These are phyloP conservation scores for Hypoxylon rubiginosum DNA, from an alignment of 2,329 filamentous ascomycete species.

Conservation along the genomic window DNA sequence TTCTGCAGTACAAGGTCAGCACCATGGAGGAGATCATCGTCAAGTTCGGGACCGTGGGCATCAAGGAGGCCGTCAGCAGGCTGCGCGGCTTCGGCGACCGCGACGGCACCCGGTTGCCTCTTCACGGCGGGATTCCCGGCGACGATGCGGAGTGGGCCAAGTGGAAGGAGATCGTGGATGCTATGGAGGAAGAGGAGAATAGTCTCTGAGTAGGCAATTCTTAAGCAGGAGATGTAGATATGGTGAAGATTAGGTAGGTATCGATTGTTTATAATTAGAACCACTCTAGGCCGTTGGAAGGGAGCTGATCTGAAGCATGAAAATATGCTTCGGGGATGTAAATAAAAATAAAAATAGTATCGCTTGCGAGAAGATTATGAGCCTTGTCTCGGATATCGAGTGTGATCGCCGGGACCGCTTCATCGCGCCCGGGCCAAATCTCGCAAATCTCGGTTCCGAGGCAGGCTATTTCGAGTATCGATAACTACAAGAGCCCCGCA, in stretches of 20 bases:
- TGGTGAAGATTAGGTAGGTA: background rate
- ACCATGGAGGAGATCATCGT: conserved; percentile 73
- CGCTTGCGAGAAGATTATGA: too few relatives aligned
- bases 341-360: too few relatives aligned
- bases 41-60: conserved; percentile 71
- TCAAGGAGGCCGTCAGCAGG: conserved; percentile 73
- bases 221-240: background rate
- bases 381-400: too few relatives aligned
- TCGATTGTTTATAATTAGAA: background rate
- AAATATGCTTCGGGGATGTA: too few relatives aligned
- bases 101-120: conserved; percentile 71
- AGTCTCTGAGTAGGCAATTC: background rate
- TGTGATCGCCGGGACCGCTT: too few relatives aligned
- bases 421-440: too few relatives aligned
- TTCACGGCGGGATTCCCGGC: conserved; percentile 69
- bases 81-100: conserved; percentile 70
- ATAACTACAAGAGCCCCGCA: background rate
- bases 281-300: too few relatives aligned
- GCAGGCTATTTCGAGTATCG: too few relatives aligned
- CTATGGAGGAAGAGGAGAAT: conserved; percentile 54
- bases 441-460: too few relatives aligned
- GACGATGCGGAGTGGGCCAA: conserved; percentile 69
- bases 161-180: conserved; percentile 62
- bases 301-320: too few relatives aligned
- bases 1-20: conserved; percentile 72